Base-by-base conservation (phyloP, 495 filamentous ascomycete genomes). In the Sphaerosporella brunnea region DNA sequence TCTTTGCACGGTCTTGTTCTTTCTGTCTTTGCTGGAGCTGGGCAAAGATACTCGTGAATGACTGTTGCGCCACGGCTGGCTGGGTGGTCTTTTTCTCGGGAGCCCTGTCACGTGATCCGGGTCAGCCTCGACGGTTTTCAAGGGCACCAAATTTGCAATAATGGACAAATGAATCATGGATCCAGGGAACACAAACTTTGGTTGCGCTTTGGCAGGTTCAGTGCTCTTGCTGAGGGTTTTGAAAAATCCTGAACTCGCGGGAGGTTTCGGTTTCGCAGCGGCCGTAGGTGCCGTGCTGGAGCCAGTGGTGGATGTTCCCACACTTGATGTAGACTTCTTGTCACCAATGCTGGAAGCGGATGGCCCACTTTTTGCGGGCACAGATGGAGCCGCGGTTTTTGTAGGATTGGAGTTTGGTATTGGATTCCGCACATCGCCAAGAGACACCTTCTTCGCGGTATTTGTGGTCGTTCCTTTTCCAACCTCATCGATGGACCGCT, bases 1-100 rank as follows among this genome's bases (percentile, higher is more conserved):
- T 45, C 36, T 60, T 55, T 21, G 53, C 25, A 18, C 49, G 49
- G 41, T 52, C 23, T 39, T 53, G 42, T 13, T 59, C 54, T 25
- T 61, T 55, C n/a, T 61, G 58, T 13, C 60, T 55, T 35, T 57
- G 35, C 35, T 53, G 47, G 11, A 61, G 49, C 19, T 61, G 58
- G 23, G 54, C 58, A 41, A 61, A 61, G 19, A 61, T 61, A 41
- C 58, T 61, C 26, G 56, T 59, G 42, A 61, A 60, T 21, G 57
- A 57, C 4, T 45, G 53, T 15, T 57, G 24, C 21, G 19, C 23
- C 15, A 11, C 24, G 51, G 53, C 18, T 49, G 58, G 24, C 48
- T 47, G 16, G 16, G 28, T 13, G 15, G 57, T 47, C 53, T 59
- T 59, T 43, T 47, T 47, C 39, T 59, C 56, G 26, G 49, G 48